Conservation (phyloP, 2,329 filamentous ascomycete species). For the Phialophora chinensis region DNA sequence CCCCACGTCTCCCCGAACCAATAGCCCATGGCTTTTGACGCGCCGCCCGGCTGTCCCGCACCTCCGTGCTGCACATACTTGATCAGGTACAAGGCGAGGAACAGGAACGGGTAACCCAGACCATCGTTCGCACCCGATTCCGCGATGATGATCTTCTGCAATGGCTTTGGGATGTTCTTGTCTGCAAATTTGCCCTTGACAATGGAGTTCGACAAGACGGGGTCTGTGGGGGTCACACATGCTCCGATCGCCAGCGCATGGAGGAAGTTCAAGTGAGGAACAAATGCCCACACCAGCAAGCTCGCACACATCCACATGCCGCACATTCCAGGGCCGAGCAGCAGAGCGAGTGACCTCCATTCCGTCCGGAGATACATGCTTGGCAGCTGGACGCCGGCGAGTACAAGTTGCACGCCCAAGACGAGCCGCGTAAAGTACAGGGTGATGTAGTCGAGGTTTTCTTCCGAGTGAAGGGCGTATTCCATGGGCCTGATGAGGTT, state of each 20-base stretch:
- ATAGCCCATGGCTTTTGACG: constrained; percentile 70
- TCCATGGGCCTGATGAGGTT: constrained; percentile 77
- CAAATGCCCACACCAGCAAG: constrained; percentile 75
- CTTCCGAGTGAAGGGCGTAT: constrained; percentile 66
- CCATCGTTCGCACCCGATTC: constrained; percentile 92
- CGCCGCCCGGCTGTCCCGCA: constrained; percentile 65
- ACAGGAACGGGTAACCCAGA: constrained; percentile 85
- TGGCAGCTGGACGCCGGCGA: constrained; percentile 86
- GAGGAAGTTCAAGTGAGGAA: constrained; percentile 73
- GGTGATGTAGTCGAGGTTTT: constrained; percentile 73
- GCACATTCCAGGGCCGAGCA: constrained; percentile 84
- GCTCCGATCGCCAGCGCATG: constrained; percentile 81
- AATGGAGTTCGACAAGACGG: constrained; percentile 84
- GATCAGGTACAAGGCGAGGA: constrained; percentile 81
- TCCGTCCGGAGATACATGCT: constrained; percentile 78
- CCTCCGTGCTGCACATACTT: constrained; percentile 65
- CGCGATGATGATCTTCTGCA: constrained; percentile 80
- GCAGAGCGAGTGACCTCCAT: constrained; percentile 75
- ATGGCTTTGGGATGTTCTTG: constrained; percentile 79
- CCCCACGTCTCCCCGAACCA: constrained; percentile 89
- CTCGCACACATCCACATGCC: constrained; percentile 87
- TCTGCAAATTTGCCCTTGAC: constrained; percentile 94
- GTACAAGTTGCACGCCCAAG: constrained; percentile 85
- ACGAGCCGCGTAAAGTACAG: constrained; percentile 86
- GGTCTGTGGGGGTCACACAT: constrained; percentile 91